A percentile compares a stretch with the other conserved stretches of the same genome.
Evolutionary conservation across 2,329 filamentous ascomycete genomes (phyloP).

Genomic region (Lasiodiplodia gonubiensis): DNA sequence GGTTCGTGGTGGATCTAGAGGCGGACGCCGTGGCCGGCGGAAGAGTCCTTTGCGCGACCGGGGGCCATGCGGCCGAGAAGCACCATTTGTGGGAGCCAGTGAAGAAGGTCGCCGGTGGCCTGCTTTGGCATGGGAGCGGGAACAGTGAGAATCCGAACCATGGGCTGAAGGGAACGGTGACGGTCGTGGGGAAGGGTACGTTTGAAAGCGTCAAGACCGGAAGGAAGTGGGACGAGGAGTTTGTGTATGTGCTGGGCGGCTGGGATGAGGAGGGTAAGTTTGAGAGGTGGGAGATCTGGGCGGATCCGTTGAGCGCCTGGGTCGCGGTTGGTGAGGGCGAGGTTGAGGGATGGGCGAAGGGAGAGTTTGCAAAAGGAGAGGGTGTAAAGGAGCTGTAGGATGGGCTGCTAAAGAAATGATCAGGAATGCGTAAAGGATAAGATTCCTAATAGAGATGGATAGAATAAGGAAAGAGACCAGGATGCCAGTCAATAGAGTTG

Average conservation of each 20-base stretch:
- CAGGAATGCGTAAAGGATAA: background rate
- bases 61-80: background rate
- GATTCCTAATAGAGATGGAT: background rate
- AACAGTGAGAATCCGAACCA: background rate
- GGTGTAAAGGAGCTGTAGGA: background rate
- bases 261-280: conserved; percentile 14
- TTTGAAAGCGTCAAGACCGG: conserved; percentile 18
- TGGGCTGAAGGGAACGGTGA: background rate
- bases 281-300: conserved; percentile 24
- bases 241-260: conserved; percentile 24
- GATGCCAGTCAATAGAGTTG: background rate
- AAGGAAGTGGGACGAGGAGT: conserved; percentile 17
- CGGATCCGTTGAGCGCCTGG: conserved; percentile 28
- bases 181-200: conserved; percentile 7
- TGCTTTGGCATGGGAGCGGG: background rate
- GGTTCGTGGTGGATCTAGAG: background rate
- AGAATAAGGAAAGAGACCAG: background rate
- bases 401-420: background rate
- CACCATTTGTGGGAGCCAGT: background rate
- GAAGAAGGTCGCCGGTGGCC: background rate
- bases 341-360: conserved; percentile 20
- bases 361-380: background rate
- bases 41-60: background rate
- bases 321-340: conserved; percentile 14
- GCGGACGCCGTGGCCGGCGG: background rate